Evolutionary conservation across 1,139 yeast species (phyloP).

Genomic region (Sugiyamaella neomexicana): DNA sequence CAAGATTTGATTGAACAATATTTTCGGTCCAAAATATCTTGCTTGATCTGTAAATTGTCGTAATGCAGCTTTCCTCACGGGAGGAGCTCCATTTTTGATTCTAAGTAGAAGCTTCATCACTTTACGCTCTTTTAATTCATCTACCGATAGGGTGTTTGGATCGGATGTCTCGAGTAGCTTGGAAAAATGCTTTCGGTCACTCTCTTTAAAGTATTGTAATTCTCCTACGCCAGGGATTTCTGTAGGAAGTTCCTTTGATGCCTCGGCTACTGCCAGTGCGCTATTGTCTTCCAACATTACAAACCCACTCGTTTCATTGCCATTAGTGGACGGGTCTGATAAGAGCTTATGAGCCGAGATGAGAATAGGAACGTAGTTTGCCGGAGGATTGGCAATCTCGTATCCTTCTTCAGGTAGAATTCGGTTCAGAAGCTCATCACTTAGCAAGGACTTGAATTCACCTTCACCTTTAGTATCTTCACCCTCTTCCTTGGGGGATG

Average conservation of each 20-base stretch:
- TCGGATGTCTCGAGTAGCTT: slow-evolving; percentile 50
- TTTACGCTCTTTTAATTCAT: slow-evolving; percentile 59
- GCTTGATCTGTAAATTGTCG: slow-evolving; percentile 68
- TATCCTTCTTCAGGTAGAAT: slow-evolving; percentile 58
- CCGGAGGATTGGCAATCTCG: slow-evolving; percentile 50
- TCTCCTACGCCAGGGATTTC: slow-evolving; percentile 67
- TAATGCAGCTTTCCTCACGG: slow-evolving; percentile 67
- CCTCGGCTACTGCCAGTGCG: slow-evolving; percentile 20
- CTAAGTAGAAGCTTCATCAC: slow-evolving; percentile 65
- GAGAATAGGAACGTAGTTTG: slow-evolving; percentile 45
- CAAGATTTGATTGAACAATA: slow-evolving; percentile 65
- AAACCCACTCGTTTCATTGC: slow-evolving; percentile 35
- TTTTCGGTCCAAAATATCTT: slow-evolving; percentile 63
- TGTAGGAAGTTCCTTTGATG: slow-evolving; percentile 45
- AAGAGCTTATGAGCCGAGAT: slow-evolving; percentile 30
- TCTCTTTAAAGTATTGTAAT: slow-evolving; percentile 65
- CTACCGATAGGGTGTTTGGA: slow-evolving; percentile 44
- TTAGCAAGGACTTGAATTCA: slow-evolving; percentile 44
- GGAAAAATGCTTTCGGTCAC: slow-evolving; percentile 73
- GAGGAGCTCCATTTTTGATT: slow-evolving; percentile 76
- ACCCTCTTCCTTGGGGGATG: slow-evolving; percentile 25
- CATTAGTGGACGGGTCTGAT: slow-evolving; percentile 24
- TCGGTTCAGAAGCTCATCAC: slow-evolving; percentile 52
- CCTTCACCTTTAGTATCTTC: slow-evolving; percentile 3
- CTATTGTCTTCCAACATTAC: slow-evolving; percentile 38